phyloP scores from a whole-genome alignment of 2,329 filamentous ascomycete genomes.

The Dothistroma pini region DNA sequence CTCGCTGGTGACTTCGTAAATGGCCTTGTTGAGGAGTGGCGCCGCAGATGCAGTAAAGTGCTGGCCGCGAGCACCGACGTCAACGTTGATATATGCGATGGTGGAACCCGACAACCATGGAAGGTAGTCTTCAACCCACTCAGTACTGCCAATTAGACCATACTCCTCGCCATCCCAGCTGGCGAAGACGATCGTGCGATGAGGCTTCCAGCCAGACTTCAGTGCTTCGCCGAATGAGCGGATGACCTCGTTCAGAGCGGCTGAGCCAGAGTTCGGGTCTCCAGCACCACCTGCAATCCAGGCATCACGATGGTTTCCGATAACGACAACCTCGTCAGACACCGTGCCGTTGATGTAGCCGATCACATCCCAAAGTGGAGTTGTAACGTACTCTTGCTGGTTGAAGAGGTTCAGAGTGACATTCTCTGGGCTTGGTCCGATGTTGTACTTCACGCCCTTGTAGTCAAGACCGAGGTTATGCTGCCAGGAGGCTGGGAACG shows the following conservation, averaged over 20 bases:
- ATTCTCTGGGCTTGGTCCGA: conserved; percentile 73
- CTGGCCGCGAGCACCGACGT: conserved; percentile 66
- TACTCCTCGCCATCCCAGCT: conserved; percentile 71
- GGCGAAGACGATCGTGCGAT: conserved; percentile 87
- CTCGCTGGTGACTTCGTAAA: conserved; percentile 62
- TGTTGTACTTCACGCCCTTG: conserved; percentile 79
- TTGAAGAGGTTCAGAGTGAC: conserved; percentile 53
- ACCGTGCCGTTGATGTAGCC: conserved; percentile 87
- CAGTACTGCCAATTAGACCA: conserved; percentile 78
- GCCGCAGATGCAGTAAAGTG: conserved; percentile 64
- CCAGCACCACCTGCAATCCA: conserved; percentile 83
- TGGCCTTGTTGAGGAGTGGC: conserved; percentile 69
- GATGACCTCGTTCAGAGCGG: conserved; percentile 73
- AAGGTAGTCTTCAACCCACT: conserved; percentile 89
- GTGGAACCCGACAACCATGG: conserved; percentile 72
- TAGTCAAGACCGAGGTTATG: conserved; percentile 61
- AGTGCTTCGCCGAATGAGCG: conserved; percentile 70
- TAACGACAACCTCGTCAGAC: conserved; percentile 76
- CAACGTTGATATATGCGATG: conserved; percentile 83
- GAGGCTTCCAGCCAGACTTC: conserved; percentile 73
- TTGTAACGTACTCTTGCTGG: conserved; percentile 49
- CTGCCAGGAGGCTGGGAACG: conserved; percentile 69
- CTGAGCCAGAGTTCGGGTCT: conserved; percentile 79
- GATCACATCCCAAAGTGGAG: conserved; percentile 68
- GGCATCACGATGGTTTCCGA: conserved; percentile 90